A percentile compares a stretch with the other conserved stretches of the same genome.
Evolutionary conservation across 306 rosid genomes (phyloP).

Genomic region (Fragaria iinumae): DNA sequence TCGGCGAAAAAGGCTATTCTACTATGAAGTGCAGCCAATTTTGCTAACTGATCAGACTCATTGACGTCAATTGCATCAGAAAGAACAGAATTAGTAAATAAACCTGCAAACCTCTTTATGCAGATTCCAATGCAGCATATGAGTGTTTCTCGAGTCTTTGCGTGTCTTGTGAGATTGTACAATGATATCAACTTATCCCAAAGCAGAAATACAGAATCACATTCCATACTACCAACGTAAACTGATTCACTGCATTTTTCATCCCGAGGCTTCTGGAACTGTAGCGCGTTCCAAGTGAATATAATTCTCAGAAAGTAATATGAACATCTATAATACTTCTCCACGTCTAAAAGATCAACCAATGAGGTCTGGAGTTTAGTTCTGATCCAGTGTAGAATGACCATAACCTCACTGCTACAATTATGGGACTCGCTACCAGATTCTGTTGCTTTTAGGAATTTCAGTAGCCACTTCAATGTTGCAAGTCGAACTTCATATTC

Average conservation of each 20-base stretch:
- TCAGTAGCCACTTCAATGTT: conserved; percentile 86
- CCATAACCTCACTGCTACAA: conserved; percentile 43
- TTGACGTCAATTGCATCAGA: conserved; percentile 31
- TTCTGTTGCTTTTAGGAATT: conserved; percentile 61
- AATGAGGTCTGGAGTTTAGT: conserved; percentile 60
- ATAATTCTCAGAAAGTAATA: conserved; percentile 73
- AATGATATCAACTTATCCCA: conserved; percentile 74
- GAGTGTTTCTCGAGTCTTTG: conserved; percentile 70
- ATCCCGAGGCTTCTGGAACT: conserved; percentile 50
- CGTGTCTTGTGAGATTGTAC: conserved; percentile 62
- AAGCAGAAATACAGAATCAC: conserved; percentile 53
- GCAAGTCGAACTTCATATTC: conserved; percentile 86
- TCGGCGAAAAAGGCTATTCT: conserved; percentile 56
- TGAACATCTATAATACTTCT: conserved; percentile 68
- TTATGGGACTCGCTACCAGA: conserved; percentile 42
- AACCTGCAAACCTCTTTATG: conserved; percentile 50
- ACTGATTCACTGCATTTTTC: conserved; percentile 40
- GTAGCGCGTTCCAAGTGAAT: conserved; percentile 70
- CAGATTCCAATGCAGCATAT: conserved; percentile 77
- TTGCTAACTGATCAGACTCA: conserved; percentile 34
- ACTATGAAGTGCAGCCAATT: conserved; percentile 33
- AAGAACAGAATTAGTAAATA: conserved; percentile 45
- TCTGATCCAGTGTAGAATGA: conserved; percentile 56
- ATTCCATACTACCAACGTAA: conserved; percentile 72
- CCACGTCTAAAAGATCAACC: conserved; percentile 56